Base-by-base conservation (phyloP, 1,284 basidiomycete genomes). In the Peniophora sp. region DNA sequence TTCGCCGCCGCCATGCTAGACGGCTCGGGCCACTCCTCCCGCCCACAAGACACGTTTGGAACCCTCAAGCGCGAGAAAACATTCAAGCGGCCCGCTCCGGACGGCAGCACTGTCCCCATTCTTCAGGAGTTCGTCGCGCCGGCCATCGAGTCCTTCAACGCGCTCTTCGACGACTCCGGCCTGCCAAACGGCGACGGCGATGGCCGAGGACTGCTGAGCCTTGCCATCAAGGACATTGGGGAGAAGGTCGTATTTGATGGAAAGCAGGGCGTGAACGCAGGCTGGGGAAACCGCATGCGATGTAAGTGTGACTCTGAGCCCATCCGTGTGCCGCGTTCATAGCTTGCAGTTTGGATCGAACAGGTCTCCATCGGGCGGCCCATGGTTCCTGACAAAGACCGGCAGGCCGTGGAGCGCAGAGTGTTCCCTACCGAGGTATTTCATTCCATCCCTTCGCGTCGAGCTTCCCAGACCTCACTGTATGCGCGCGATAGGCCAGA, bases 61-160 rank as follows among this genome's bases (percentile, higher is more conserved):
- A 98, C 96, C 1, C 76, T 98, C 48, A 75, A 78, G 41, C 82
- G 94, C 52, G 94, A 98, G 71, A 74, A 83, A 11, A 70, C 78
- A 3, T 97, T 97, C 72, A 79, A 81, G 64, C 76, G 85, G 52
- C 97, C 97, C 0, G 78, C 87, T 17, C 74, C 75, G 57, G 69
- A 80, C 46, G 80, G 79, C 18, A 79, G 87, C 36, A 83, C 85
- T 15, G 84, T 92, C 52, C 83, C 85, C 15, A 89, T 92, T 51
- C 77, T 99, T 51, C 92, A 96, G 60, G 92, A 97, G 68, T 92
- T 99, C 59, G 91, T 97, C 51, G 76, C 82, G 24, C 97, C 97
- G 10, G 95, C 97, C 65, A 82, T 99, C 56, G 90, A 98, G 68
- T 94, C 91, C 42, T 99, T 99, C 77, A 97, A 99, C 67, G 87